phyloP scores from a whole-genome alignment of 1,139 yeast species.

The Candida sp. region DNA sequence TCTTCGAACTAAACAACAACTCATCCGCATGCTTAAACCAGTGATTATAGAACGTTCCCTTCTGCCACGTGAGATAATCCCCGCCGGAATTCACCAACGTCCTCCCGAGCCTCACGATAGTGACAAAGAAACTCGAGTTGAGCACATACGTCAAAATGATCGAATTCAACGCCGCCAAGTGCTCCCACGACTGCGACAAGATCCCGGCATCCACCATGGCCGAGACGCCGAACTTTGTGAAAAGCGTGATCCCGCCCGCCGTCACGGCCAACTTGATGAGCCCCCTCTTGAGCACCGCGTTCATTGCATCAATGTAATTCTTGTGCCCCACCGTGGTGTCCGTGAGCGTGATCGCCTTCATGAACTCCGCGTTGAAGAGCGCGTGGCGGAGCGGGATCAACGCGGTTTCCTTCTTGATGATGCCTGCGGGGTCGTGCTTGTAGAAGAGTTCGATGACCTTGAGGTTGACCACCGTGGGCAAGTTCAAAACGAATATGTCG shows the following conservation, averaged over 20 bases:
- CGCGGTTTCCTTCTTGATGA: slow-evolving; percentile 50
- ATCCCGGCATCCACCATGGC: slow-evolving; percentile 37
- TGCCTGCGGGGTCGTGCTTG: slow-evolving; percentile 30
- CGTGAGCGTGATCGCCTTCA: slow-evolving; percentile 58
- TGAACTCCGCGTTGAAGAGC: slow-evolving; percentile 62
- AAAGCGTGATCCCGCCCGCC: slow-evolving; percentile 37
- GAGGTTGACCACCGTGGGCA: slow-evolving; percentile 35
- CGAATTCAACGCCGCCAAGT: slow-evolving; percentile 55
- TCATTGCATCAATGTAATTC: slow-evolving; percentile 44
- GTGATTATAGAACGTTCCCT: slow-evolving; percentile 66
- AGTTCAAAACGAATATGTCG: slow-evolving; percentile 34
- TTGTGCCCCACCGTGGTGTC: slow-evolving; percentile 67
- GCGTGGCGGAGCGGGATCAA: slow-evolving; percentile 66
- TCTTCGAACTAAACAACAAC: slow-evolving; percentile 65
- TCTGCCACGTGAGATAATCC: slow-evolving; percentile 60
- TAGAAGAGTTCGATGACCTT: slow-evolving; percentile 40
- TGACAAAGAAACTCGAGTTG: slow-evolving; percentile 63
- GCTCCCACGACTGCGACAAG: slow-evolving; percentile 42
- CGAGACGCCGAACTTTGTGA: slow-evolving; percentile 44
- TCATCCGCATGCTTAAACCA: slow-evolving; percentile 75
- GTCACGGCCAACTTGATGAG: slow-evolving; percentile 32
- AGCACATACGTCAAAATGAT: slow-evolving; percentile 67
- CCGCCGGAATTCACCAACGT: slow-evolving; percentile 54
- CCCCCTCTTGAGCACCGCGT: slow-evolving; percentile 31
- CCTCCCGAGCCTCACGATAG: slow-evolving; percentile 63